Percentiles rank a stretch among this genome's conserved stretches.
phyloP scores from a whole-genome alignment of 75 land plant species.

The Selaginella tamariscina region DNA sequence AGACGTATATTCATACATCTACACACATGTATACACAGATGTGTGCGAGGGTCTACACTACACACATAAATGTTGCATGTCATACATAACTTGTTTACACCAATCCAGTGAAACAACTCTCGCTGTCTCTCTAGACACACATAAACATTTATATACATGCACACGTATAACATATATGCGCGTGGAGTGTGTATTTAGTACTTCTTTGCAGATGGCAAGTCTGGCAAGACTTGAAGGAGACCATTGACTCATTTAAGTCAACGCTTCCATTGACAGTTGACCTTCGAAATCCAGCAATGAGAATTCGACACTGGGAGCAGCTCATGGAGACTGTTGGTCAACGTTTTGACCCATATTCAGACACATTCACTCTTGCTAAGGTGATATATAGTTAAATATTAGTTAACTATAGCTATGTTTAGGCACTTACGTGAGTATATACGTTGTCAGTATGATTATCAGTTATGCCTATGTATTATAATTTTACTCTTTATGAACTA shows the following conservation, averaged over 20 bases:
- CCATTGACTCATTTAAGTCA: slow-evolving; percentile 26
- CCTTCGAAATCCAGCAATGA: slow-evolving; percentile 26
- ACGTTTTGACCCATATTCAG: slow-evolving; percentile 23
- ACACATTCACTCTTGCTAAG: slow-evolving; percentile 24
- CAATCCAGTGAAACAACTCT: too few relatives aligned
- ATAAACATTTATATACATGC: background rate
- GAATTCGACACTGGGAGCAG: slow-evolving; percentile 26
- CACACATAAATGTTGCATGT: too few relatives aligned
- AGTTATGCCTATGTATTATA: too few relatives aligned
- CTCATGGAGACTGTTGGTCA: slow-evolving; percentile 27
- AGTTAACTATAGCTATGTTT: too few relatives aligned
- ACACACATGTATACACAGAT: background rate
- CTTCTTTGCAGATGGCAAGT: slow-evolving; percentile 22
- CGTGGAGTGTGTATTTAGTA: background rate
- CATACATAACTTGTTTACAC: too few relatives aligned
- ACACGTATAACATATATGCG: background rate
- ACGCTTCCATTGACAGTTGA: slow-evolving; percentile 29
- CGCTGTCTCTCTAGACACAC: background rate
- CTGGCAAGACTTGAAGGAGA: slow-evolving; percentile 24
- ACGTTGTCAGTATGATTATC: too few relatives aligned
- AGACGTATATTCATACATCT: background rate
- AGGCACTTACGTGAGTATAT: too few relatives aligned
- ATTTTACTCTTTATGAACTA: background rate
- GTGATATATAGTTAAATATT: slow-evolving; percentile 14
- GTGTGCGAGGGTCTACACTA: background rate